Evolutionary conservation across 202 grass and related monocot species (phyloP).

Genomic region (Elaeis oleifera): DNA sequence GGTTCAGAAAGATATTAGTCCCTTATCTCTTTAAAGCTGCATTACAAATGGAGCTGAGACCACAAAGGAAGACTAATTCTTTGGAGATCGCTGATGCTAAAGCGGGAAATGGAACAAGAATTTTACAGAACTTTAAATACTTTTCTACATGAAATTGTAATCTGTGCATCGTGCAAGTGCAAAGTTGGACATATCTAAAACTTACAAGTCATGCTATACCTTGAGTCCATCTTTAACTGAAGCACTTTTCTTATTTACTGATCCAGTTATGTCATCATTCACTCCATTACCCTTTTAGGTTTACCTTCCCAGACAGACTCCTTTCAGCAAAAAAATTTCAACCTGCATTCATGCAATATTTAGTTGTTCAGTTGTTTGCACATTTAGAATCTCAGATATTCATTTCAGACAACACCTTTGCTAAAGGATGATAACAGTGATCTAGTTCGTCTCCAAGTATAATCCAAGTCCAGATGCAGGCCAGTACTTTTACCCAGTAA

Average conservation of each 20-base stretch:
- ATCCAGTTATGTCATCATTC: slow-evolving; percentile 42
- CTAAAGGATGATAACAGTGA: not conserved
- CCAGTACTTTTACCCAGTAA: not conserved
- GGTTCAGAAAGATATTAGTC: too few relatives aligned
- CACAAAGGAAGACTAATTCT: too few relatives aligned
- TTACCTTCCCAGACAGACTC: slow-evolving; percentile 44
- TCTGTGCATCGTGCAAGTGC: not conserved
- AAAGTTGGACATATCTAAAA: not conserved
- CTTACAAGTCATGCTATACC: slow-evolving; percentile 28
- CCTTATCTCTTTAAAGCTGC: too few relatives aligned
- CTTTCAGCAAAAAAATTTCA: slow-evolving; percentile 50
- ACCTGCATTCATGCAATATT: slow-evolving; percentile 32
- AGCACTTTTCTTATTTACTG: slow-evolving; percentile 74
- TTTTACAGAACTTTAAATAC: too few relatives aligned
- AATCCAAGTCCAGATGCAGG: too few relatives aligned
- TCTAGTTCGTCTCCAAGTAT: not conserved
- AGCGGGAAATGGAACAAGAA: too few relatives aligned
- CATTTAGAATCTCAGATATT: not conserved
- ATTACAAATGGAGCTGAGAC: too few relatives aligned
- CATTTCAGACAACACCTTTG: not conserved
- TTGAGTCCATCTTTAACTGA: slow-evolving; percentile 72
- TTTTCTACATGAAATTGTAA: too few relatives aligned
- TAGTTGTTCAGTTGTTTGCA: not conserved
- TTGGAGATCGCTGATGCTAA: too few relatives aligned
- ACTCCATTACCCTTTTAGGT: slow-evolving; percentile 37